phyloP scores from a whole-genome alignment of 306 rosid species.

The Ochetophila trinervis region DNA sequence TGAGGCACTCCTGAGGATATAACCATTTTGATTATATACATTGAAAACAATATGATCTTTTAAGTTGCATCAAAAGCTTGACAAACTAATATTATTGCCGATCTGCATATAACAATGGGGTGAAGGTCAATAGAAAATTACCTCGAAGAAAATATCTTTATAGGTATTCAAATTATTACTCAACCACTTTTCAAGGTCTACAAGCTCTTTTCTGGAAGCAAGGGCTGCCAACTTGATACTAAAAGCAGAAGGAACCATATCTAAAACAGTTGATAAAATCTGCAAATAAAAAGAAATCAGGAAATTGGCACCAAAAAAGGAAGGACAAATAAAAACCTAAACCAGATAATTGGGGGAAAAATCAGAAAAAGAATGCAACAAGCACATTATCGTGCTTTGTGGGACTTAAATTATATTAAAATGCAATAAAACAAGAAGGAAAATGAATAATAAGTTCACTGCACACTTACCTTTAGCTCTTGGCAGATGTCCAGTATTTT shows the following conservation, averaged over 20 bases:
- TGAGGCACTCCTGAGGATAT: conserved; percentile 80
- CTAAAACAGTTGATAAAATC: conserved; percentile 70
- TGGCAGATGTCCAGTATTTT: conserved; percentile 80
- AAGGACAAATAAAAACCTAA: background rate
- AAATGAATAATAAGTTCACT: conserved; percentile 22
- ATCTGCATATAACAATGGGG: background rate
- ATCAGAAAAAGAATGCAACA: background rate
- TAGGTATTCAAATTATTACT: conserved; percentile 50
- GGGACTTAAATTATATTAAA: background rate
- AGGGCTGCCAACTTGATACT: conserved; percentile 81
- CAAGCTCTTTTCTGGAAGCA: conserved; percentile 73
- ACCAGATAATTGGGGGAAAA: background rate
- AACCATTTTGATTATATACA: background rate
- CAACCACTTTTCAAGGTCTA: conserved; percentile 95
- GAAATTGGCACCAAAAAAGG: conserved; percentile 10
- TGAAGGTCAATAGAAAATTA: conserved; percentile 25
- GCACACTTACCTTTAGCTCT: conserved; percentile 67
- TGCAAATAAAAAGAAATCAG: conserved; percentile 32
- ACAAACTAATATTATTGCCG: background rate
- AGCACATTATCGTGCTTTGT: background rate
- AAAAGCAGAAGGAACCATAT: conserved; percentile 63
- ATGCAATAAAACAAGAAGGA: conserved; percentile 6
- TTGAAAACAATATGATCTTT: background rate
- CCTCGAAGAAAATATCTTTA: conserved; percentile 86
- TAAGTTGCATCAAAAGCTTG: background rate